Percentiles rank a stretch among this genome's conserved stretches.
These are phyloP conservation scores for Logfia minima DNA, from an alignment of 129 eudicot species.

Conservation along the genomic window DNA sequence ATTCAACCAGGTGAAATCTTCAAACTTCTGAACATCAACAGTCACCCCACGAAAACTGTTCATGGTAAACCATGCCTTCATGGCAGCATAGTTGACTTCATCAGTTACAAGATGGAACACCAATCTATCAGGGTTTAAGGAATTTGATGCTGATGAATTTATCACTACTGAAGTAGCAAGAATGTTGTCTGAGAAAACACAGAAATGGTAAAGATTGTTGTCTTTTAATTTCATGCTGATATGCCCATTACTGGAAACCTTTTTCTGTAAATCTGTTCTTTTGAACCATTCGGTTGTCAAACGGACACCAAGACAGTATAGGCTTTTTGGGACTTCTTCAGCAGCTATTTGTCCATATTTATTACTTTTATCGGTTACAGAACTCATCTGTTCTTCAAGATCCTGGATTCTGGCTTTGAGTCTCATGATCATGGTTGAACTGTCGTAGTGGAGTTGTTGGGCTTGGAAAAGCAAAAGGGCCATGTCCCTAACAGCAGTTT, in stretches of 20 bases:
- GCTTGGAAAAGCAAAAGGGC: constrained; percentile 51
- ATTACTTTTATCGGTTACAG: constrained; percentile 43
- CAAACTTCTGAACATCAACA: constrained; percentile 52
- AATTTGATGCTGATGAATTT: constrained; percentile 47
- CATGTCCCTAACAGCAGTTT: constrained; percentile 43
- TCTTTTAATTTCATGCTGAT: constrained; percentile 35
- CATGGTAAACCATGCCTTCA: constrained; percentile 57
- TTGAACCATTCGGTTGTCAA: constrained; percentile 49
- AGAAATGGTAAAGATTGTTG: constrained; percentile 53
- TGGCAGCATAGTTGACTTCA: constrained; percentile 48
- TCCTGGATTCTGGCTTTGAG: constrained; percentile 44
- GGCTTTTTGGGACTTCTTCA: constrained; percentile 54
- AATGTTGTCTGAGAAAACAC: constrained; percentile 57
- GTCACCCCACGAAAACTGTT: constrained; percentile 45
- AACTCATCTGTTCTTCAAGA: constrained; percentile 47
- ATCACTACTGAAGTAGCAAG: constrained; percentile 61
- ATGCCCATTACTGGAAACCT: neutral
- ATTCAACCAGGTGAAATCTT: constrained; percentile 52
- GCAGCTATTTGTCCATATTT: constrained; percentile 58
- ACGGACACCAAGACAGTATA: constrained; percentile 52
- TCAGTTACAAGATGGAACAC: constrained; percentile 63
- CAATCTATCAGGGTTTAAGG: constrained; percentile 38
- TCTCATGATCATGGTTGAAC: constrained; percentile 54
- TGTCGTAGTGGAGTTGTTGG: constrained; percentile 51
- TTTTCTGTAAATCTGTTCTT: constrained; percentile 26